Conservation (phyloP, 2,329 filamentous ascomycete genomes). For the Pseudogymnoascus sp. region DNA sequence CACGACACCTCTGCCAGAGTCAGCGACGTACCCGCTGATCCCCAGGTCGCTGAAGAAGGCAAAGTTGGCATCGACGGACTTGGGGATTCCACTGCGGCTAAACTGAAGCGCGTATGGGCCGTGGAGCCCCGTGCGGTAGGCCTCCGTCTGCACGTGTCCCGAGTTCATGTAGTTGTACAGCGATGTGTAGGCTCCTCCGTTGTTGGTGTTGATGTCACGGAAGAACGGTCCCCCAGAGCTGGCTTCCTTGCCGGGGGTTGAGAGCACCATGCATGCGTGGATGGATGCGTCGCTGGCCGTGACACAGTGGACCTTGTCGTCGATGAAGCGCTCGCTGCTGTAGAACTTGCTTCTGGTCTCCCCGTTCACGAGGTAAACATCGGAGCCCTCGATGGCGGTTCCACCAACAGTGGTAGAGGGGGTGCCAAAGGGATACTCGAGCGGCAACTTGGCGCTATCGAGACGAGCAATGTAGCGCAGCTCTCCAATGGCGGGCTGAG, state of each 20-base stretch:
- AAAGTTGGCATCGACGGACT: conserved; percentile 35
- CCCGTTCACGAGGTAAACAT: conserved; percentile 50
- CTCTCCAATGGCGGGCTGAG: conserved; percentile 48
- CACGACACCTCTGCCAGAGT: conserved; percentile 48
- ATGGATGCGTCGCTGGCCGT: conserved; percentile 37
- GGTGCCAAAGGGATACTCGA: conserved; percentile 40
- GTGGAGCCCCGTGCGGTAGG: conserved; percentile 53
- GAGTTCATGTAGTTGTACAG: conserved; percentile 58
- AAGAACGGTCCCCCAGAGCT: conserved; percentile 60
- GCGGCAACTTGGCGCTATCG: conserved; percentile 39
- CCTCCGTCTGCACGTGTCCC: conserved; percentile 53
- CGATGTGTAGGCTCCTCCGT: conserved; percentile 46
- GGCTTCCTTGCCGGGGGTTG: conserved; percentile 44
- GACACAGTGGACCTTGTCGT: conserved; percentile 56
- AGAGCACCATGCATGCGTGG: conserved; percentile 54
- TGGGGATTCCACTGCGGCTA: conserved; percentile 47
- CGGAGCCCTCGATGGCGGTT: conserved; percentile 48
- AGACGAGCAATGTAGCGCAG: conserved; percentile 57
- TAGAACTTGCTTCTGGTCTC: conserved; percentile 64
- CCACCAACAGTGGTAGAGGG: conserved; percentile 47
- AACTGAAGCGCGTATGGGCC: conserved; percentile 58
- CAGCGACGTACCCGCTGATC: conserved; percentile 49
- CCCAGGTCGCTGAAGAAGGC: conserved; percentile 51
- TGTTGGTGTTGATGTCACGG: conserved; percentile 47
- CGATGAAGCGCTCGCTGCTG: conserved; percentile 60